phyloP scores from a whole-genome alignment of 805 yeast species.

The Candida coleopterorum region DNA sequence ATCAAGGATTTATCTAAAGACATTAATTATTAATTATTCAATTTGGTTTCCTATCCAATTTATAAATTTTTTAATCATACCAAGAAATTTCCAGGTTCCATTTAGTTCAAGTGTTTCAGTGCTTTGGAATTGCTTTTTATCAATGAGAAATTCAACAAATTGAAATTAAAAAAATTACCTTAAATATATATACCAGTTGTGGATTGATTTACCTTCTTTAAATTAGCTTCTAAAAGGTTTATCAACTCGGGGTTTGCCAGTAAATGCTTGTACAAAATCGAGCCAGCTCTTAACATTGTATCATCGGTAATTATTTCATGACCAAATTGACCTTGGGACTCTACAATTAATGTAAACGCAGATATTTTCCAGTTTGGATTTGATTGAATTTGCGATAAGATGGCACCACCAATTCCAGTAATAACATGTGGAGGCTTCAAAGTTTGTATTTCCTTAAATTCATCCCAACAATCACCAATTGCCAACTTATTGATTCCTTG shows the following conservation, averaged over 20 bases:
- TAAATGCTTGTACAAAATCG: too few relatives aligned
- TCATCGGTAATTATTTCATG: slow-evolving; percentile 50
- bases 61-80: slow-evolving; percentile 65
- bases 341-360: slow-evolving; percentile 40
- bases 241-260: too few relatives aligned
- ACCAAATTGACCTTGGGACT: slow-evolving; percentile 61
- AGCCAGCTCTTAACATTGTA: too few relatives aligned
- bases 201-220: too few relatives aligned
- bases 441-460: slow-evolving; percentile 15
- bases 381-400: slow-evolving; percentile 29
- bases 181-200: slow-evolving; percentile 22
- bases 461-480: neutral
- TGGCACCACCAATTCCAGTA: slow-evolving; percentile 53
- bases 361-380: too few relatives aligned
- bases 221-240: too few relatives aligned
- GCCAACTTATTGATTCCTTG: slow-evolving; percentile 22
- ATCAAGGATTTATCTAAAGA: slow-evolving; percentile 58
- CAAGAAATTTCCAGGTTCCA: slow-evolving; percentile 78
- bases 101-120: slow-evolving; percentile 84
- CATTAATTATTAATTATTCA: slow-evolving; percentile 61
- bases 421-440: slow-evolving; percentile 59
- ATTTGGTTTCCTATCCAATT: slow-evolving; percentile 86
- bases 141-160: slow-evolving; percentile 56
- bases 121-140: slow-evolving; percentile 89
- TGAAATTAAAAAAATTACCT: neutral